Conservation (phyloP, 2,329 filamentous ascomycete species). For the Phoma sp. region DNA sequence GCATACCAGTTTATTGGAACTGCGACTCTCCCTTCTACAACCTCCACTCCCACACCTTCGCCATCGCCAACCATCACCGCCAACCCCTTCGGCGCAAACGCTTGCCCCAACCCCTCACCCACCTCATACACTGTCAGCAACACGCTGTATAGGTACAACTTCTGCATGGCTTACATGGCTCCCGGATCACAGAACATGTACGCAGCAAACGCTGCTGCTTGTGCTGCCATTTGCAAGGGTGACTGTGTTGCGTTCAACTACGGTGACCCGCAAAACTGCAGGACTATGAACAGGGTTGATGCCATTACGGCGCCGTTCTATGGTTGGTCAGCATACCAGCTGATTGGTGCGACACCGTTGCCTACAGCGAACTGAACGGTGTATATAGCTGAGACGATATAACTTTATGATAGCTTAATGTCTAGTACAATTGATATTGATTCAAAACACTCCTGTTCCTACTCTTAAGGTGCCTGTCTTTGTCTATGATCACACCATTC, state of each 20-base stretch:
- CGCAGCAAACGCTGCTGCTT: neutral
- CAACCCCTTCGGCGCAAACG: neutral
- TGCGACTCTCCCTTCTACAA: neutral
- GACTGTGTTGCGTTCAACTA: neutral
- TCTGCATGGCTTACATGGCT: neutral
- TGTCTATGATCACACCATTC: neutral
- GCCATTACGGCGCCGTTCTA: neutral
- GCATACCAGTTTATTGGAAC: neutral
- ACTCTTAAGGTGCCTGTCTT: too few relatives aligned
- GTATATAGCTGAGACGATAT: too few relatives aligned
- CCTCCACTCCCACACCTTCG: neutral
- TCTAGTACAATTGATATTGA: too few relatives aligned
- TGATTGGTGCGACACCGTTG: neutral
- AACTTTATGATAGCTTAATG: neutral
- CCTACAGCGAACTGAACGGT: neutral
- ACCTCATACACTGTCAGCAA: neutral
- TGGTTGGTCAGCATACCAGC: neutral
- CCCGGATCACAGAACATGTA: neutral
- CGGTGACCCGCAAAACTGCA: neutral
- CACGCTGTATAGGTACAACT: constrained; percentile 1
- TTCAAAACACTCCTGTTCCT: too few relatives aligned
- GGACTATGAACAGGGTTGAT: neutral
- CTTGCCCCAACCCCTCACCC: constrained; percentile 1
- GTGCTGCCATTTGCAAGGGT: neutral
- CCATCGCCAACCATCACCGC: neutral